These are phyloP conservation scores for Periconia digitata DNA, from an alignment of 2,329 filamentous ascomycete genomes.

Conservation along the genomic window DNA sequence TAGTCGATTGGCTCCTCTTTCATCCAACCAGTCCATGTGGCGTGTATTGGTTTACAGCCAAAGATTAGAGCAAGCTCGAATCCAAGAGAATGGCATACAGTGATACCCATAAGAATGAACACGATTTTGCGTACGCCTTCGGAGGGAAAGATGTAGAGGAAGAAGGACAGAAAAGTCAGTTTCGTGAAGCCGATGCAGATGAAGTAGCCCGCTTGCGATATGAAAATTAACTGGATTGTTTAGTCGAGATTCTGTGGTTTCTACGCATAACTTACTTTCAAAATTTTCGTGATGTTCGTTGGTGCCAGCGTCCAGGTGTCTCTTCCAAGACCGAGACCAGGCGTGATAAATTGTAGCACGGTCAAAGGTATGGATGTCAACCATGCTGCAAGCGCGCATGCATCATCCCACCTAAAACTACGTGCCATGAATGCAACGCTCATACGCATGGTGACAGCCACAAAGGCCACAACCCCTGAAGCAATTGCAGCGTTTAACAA, in stretches of 20 bases:
- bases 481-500: slow-evolving; percentile 25
- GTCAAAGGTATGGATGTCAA: slow-evolving; percentile 11
- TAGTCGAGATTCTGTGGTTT: no score
- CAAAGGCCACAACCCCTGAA: slow-evolving; percentile 24
- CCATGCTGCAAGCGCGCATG: slow-evolving; percentile 12
- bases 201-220: slow-evolving; percentile 30
- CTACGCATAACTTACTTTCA: no score
- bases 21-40: slow-evolving; percentile 13
- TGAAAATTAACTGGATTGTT: slow-evolving; percentile 13
- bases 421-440: slow-evolving; percentile 6
- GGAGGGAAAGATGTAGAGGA: slow-evolving; percentile 29
- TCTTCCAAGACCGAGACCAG: slow-evolving; percentile 45
- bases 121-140: slow-evolving; percentile 8
- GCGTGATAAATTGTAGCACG: slow-evolving; percentile 9
- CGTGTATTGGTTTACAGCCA: slow-evolving; percentile 10
- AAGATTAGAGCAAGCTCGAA: slow-evolving; percentile 18
- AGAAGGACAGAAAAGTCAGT: slow-evolving; percentile 27
- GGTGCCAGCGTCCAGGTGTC: slow-evolving; percentile 54
- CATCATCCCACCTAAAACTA: slow-evolving; percentile 13
- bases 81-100: slow-evolving; percentile 9
- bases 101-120: slow-evolving; percentile 8
- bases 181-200: slow-evolving; percentile 20
- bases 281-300: slow-evolving; percentile 46
- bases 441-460: slow-evolving; percentile 33
- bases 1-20: slow-evolving; percentile 8